A percentile compares a stretch with the other conserved stretches of the same genome.
These are phyloP conservation scores for Caryopteris hybrid DNA, from an alignment of 305 asterid genomes.

Conservation along the genomic window DNA sequence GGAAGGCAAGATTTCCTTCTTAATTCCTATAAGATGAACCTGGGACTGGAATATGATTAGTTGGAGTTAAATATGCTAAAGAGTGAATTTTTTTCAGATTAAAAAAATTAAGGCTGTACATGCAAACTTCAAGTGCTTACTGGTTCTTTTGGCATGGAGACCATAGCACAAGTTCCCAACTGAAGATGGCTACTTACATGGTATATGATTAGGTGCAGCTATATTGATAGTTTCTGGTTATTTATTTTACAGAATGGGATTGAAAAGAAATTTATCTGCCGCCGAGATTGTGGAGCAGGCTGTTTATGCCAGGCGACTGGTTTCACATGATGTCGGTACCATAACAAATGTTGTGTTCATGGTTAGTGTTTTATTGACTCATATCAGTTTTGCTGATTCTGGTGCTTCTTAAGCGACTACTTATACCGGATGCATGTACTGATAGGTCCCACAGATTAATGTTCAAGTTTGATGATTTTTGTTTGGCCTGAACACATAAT, in stretches of 20 bases:
- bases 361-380: slow-evolving; percentile 39
- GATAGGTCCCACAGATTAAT: not conserved
- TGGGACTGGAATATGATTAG: no score
- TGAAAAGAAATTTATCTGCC: slow-evolving; percentile 71
- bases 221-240: slow-evolving; percentile 3
- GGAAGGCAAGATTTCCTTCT: slow-evolving; percentile 53
- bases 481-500: not conserved
- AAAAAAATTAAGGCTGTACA: not conserved
- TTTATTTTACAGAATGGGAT: slow-evolving; percentile 75
- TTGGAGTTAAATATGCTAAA: not conserved
- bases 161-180: not conserved
- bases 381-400: not conserved
- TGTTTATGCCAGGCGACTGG: slow-evolving; percentile 73
- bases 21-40: no score
- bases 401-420: not conserved
- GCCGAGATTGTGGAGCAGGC: slow-evolving; percentile 99
- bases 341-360: slow-evolving; percentile 90
- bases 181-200: not conserved
- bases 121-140: not conserved
- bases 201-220: not conserved
- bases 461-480: not conserved
- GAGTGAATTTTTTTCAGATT: not conserved
- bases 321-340: slow-evolving; percentile 67
- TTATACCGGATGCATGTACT: not conserved
- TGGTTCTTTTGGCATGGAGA: not conserved